phyloP scores from a whole-genome alignment of 1,139 yeast genomes.

The Suhomyces yuchorum region DNA sequence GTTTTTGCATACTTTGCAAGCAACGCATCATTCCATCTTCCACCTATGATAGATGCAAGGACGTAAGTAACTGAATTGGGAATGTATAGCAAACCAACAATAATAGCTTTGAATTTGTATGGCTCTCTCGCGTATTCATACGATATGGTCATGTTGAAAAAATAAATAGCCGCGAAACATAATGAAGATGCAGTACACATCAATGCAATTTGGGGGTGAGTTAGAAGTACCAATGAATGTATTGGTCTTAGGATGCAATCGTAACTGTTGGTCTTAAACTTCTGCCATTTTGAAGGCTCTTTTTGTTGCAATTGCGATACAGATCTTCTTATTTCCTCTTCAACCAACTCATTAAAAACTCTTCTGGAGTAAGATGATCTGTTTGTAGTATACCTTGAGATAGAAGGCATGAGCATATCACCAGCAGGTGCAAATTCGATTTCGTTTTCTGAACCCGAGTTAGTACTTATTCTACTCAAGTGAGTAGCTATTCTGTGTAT shows the following conservation, averaged over 20 bases:
- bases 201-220: slow-evolving; percentile 73
- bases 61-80: slow-evolving; percentile 83
- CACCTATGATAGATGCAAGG: slow-evolving; percentile 73
- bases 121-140: slow-evolving; percentile 64
- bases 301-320: background rate
- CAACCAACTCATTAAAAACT: slow-evolving; percentile 27
- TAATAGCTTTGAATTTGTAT: slow-evolving; percentile 64
- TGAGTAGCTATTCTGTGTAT: slow-evolving; percentile 25
- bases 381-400: slow-evolving; percentile 40
- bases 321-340: slow-evolving; percentile 23
- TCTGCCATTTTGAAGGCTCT: slow-evolving; percentile 13
- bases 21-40: slow-evolving; percentile 73
- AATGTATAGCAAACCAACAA: slow-evolving; percentile 75
- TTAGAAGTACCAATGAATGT: slow-evolving; percentile 54
- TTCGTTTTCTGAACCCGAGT: background rate
- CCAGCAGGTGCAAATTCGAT: slow-evolving; percentile 33
- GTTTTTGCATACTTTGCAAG: slow-evolving; percentile 54
- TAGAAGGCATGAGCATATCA: slow-evolving; percentile 43
- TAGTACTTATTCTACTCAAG: slow-evolving; percentile 17
- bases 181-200: slow-evolving; percentile 67
- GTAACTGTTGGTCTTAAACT: slow-evolving; percentile 31
- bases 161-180: slow-evolving; percentile 68
- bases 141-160: slow-evolving; percentile 74
- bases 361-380: slow-evolving; percentile 36
- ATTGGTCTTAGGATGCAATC: slow-evolving; percentile 49